A percentile compares a stretch with the other conserved stretches of the same genome.
These are phyloP conservation scores for Actinomucor elegans DNA, from an alignment of 371 early-diverging fungal species.

Conservation along the genomic window DNA sequence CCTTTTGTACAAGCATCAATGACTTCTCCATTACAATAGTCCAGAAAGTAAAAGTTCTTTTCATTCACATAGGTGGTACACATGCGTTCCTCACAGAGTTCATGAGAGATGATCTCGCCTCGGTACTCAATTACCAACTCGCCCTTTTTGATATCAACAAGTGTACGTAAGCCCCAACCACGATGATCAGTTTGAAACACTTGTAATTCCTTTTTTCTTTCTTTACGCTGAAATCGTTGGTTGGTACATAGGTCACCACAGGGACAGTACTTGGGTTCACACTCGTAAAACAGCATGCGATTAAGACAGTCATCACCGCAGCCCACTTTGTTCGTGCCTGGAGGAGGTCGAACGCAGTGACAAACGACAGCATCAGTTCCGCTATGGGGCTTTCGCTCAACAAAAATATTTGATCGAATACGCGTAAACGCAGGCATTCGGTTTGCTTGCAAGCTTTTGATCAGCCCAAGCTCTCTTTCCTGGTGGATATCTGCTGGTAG, in stretches of 20 bases:
- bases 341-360: slow-evolving; percentile 60
- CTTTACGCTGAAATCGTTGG: slow-evolving; percentile 68
- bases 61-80: slow-evolving; percentile 64
- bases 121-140: slow-evolving; percentile 83
- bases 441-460: slow-evolving; percentile 14
- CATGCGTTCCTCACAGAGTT: slow-evolving; percentile 72
- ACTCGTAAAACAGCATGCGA: slow-evolving; percentile 79
- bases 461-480: slow-evolving; percentile 39
- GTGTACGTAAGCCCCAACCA: slow-evolving; percentile 82
- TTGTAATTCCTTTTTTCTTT: slow-evolving; percentile 55
- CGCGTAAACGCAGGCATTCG: slow-evolving; percentile 28
- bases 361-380: slow-evolving; percentile 51
- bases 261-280: slow-evolving; percentile 68
- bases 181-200: slow-evolving; percentile 63
- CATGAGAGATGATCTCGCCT: slow-evolving; percentile 83
- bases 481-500: slow-evolving; percentile 53
- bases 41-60: slow-evolving; percentile 81
- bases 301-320: slow-evolving; percentile 81
- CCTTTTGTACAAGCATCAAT: slow-evolving; percentile 35
- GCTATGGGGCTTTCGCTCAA: slow-evolving; percentile 65
- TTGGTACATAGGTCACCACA: slow-evolving; percentile 74
- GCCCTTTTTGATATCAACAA: slow-evolving; percentile 56
- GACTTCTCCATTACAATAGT: slow-evolving; percentile 70
- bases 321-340: slow-evolving; percentile 46
- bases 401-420: slow-evolving; percentile 60